Evolutionary conservation across 208 protist species (phyloP).

Genomic region (Trypanosoma rangeli): DNA sequence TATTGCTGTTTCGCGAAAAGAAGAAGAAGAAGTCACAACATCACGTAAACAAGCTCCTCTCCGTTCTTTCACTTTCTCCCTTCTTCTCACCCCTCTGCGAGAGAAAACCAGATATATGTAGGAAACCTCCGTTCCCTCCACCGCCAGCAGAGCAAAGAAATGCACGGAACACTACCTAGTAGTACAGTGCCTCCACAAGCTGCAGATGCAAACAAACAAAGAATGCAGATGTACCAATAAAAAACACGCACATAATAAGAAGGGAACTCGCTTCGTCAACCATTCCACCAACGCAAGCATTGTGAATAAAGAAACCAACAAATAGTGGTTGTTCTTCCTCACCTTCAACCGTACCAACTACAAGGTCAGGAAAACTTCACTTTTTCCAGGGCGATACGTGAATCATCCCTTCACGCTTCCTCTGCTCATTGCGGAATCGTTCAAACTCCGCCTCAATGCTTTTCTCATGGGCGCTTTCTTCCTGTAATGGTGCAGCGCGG

Average conservation of each 20-base stretch:
- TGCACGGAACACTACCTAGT: too few relatives aligned
- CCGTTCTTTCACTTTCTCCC: too few relatives aligned
- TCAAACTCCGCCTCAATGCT: slow-evolving; percentile 60
- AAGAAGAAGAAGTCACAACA: neutral
- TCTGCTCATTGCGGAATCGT: slow-evolving; percentile 60
- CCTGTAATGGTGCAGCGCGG: slow-evolving; percentile 58
- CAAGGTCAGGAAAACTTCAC: neutral
- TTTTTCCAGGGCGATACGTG: slow-evolving; percentile 10
- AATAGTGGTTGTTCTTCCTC: neutral
- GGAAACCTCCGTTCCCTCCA: too few relatives aligned
- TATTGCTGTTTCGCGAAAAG: neutral
- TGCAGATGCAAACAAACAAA: neutral
- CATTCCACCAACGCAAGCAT: neutral
- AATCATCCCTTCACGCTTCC: slow-evolving; percentile 42
- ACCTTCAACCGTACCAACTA: neutral
- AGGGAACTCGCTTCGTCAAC: neutral
- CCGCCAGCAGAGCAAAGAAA: too few relatives aligned
- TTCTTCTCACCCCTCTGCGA: too few relatives aligned
- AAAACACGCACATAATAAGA: too few relatives aligned
- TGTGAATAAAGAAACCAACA: neutral
- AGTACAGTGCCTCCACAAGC: too few relatives aligned
- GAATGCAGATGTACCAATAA: neutral
- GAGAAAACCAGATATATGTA: too few relatives aligned
- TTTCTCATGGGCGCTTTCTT: slow-evolving; percentile 56
- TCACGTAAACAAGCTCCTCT: too few relatives aligned